A percentile compares a stretch with the other conserved stretches of the same genome.
Conservation (phyloP, 2,329 filamentous ascomycete genomes). For the Pseudogymnoascus sp. region DNA sequence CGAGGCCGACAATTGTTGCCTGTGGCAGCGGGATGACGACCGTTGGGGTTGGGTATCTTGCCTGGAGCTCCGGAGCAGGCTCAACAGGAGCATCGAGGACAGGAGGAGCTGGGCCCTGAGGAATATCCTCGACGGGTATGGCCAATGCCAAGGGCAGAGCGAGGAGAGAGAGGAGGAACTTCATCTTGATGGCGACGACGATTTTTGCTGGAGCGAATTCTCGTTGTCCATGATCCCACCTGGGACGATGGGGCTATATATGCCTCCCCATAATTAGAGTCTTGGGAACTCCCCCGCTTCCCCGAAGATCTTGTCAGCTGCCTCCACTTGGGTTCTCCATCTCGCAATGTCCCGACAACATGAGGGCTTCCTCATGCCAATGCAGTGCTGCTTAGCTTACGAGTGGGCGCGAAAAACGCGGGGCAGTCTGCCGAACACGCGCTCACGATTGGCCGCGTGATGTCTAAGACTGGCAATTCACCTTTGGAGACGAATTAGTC, state of each 20-base stretch:
- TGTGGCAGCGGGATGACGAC: conserved; percentile 16
- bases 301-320: background rate
- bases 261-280: background rate
- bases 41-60: conserved; percentile 14
- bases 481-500: background rate
- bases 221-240: background rate
- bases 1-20: conserved; percentile 19
- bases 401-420: background rate
- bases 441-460: background rate
- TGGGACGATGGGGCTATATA: background rate
- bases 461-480: background rate
- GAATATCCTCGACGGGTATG: background rate
- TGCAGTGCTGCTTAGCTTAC: background rate
- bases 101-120: background rate
- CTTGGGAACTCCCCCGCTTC: background rate
- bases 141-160: conserved; percentile 1
- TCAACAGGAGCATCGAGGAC: background rate
- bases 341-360: background rate
- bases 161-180: background rate
- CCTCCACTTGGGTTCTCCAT: background rate
- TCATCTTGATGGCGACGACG: background rate
- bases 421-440: background rate
- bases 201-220: conserved; percentile 1
- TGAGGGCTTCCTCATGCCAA: background rate
- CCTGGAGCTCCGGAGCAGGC: background rate